phyloP scores from a whole-genome alignment of 306 rosid genomes.

The Prunus padus region DNA sequence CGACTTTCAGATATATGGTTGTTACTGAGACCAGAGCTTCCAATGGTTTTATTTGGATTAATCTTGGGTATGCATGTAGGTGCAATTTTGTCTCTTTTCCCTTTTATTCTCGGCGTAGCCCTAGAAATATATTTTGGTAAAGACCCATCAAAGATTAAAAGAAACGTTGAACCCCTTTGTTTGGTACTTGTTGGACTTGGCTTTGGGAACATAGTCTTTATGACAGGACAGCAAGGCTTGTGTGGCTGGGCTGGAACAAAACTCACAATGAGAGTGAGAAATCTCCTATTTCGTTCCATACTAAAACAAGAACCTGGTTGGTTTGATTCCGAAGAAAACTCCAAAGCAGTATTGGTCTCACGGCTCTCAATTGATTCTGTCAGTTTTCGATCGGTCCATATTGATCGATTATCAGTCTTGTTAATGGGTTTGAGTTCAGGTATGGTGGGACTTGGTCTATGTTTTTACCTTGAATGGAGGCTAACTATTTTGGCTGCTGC shows the following conservation, averaged over 20 bases:
- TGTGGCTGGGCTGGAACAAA: conserved; percentile 95
- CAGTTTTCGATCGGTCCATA: conserved; percentile 66
- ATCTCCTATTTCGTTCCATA: conserved; percentile 67
- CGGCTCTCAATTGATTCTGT: conserved; percentile 68
- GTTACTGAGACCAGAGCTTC: conserved; percentile 64
- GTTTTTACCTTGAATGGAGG: conserved; percentile 48
- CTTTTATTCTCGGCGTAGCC: conserved; percentile 60
- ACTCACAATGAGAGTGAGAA: conserved; percentile 77
- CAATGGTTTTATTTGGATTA: conserved; percentile 55
- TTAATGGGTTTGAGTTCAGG: conserved; percentile 89
- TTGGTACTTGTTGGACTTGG: conserved; percentile 71
- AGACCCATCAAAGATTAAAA: conserved; percentile 39
- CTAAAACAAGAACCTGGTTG: conserved; percentile 92
- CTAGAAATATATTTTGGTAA: conserved; percentile 54
- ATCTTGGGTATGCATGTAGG: conserved; percentile 74
- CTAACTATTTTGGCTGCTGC: conserved; percentile 72
- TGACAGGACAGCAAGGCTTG: conserved; percentile 94
- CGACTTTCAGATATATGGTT: conserved; percentile 61
- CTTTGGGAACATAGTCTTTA: conserved; percentile 63
- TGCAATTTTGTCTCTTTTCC: conserved; percentile 72
- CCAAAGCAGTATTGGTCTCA: conserved; percentile 69
- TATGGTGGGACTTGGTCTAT: conserved; percentile 64
- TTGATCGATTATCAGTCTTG: conserved; percentile 78
- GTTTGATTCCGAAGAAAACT: conserved; percentile 86
- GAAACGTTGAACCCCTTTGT: conserved; percentile 55